Evolutionary conservation across 2,329 filamentous ascomycete genomes (phyloP).

Genomic region (Colletotrichum scovillei): DNA sequence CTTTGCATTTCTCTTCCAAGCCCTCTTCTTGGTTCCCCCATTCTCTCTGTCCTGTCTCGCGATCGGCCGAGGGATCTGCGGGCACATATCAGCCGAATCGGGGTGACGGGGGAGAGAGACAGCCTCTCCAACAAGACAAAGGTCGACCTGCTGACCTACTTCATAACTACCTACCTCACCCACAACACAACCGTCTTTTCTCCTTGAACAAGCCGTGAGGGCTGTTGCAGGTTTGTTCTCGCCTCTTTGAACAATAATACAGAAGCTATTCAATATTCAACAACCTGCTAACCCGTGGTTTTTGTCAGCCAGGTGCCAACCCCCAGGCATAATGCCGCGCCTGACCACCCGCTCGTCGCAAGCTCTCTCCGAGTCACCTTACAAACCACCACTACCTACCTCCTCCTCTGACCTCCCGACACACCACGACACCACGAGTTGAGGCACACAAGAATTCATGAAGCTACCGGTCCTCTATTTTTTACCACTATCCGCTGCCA

Average conservation of each 20-base stretch:
- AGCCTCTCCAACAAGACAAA: slow-evolving; percentile 11
- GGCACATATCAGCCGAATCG: slow-evolving; percentile 24
- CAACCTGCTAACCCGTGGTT: not conserved
- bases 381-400: not conserved
- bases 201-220: not conserved
- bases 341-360: slow-evolving; percentile 9
- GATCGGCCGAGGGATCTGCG: slow-evolving; percentile 21
- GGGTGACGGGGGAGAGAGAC: not conserved
- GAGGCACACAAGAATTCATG: not conserved
- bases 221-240: not conserved
- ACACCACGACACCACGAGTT: not conserved
- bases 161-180: not conserved
- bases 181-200: not conserved
- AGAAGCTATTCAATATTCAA: not conserved
- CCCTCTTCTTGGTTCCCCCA: not conserved
- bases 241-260: not conserved
- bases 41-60: not conserved
- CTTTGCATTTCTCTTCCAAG: not conserved
- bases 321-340: not conserved
- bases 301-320: not conserved
- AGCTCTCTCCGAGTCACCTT: slow-evolving; percentile 22
- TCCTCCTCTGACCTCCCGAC: not conserved
- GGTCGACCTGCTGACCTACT: slow-evolving; percentile 26
- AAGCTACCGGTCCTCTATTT: not conserved
- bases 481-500: not conserved